Base-by-base conservation (phyloP, 257 asterid species). In the Przewalskia tangutica region DNA sequence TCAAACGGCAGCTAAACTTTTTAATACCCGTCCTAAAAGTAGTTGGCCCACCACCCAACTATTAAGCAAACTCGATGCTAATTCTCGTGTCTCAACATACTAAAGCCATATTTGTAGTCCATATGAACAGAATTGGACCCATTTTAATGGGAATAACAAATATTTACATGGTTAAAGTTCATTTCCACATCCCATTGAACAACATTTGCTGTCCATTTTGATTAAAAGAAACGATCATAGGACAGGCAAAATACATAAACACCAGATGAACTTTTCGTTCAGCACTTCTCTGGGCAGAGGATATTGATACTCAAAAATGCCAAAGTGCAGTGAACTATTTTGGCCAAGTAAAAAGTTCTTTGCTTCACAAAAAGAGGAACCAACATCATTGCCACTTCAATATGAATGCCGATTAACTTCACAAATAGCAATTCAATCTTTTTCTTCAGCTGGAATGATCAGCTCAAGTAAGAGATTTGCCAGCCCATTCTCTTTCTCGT, bases 401-500 rank as follows among this genome's bases (percentile, higher is more conserved):
- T 23, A 48, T 23, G 23, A 75, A 75, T 50, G 42, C 20, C 40
- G 16, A 75, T 13, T 51, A 75, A 50, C 63, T 23, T 27, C 62
- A 75, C 44, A 46, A 0, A 51, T 50, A 75, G 23, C 63, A 27
- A 53, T 75, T 13, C 60, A 38, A 50, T 73, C 44, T 14, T 48
- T 63, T 50, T 50, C 60, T 50, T 50, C 60, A 48, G 42, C 44
- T 48, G 40, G 79, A 73, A 73, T 27, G 62, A 42, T 60, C 73
- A 42, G 82, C 46, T 81, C 76, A 95, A 51, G 97, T 89, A 46
- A 95, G 92, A 81, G 99, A 95, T 64, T 93, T 90, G 83, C 98
- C 99, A 14, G 98, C 97, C 98, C 99, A 95, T 90, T 94, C 98
- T 77, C 99, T 91, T 76, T 92, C 93, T 60, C 82, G 88, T 79